phyloP scores from a whole-genome alignment of 208 protist genomes.

The Trypanosoma vivax region DNA sequence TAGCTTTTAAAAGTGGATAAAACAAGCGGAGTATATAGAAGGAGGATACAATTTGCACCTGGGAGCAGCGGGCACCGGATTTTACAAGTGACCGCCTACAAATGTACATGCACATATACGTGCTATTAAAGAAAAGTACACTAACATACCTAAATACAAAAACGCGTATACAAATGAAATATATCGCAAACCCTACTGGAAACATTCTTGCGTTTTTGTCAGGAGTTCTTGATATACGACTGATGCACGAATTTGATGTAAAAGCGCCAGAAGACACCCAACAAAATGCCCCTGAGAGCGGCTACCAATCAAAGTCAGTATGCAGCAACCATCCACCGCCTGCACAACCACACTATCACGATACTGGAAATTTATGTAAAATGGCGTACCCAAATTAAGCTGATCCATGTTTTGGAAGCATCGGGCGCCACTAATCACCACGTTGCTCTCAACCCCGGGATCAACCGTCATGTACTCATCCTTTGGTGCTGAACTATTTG shows the following conservation, averaged over 20 bases:
- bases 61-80: too few relatives aligned
- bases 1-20: too few relatives aligned
- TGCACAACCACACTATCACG: slow-evolving; percentile 78
- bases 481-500: neutral
- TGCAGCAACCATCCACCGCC: slow-evolving; percentile 43
- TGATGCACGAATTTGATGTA: slow-evolving; percentile 49
- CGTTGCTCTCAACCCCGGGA: slow-evolving; percentile 65
- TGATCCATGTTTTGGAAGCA: slow-evolving; percentile 79
- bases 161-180: neutral
- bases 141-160: neutral
- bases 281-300: slow-evolving; percentile 74
- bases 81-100: too few relatives aligned
- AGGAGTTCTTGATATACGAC: slow-evolving; percentile 21
- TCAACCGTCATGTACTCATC: slow-evolving; percentile 9
- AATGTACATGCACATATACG: too few relatives aligned
- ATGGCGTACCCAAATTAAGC: slow-evolving; percentile 50
- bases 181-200: slow-evolving; percentile 9
- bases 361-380: slow-evolving; percentile 79
- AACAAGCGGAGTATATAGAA: too few relatives aligned
- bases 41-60: too few relatives aligned
- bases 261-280: slow-evolving; percentile 63
- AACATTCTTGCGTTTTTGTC: slow-evolving; percentile 15
- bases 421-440: slow-evolving; percentile 65
- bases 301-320: slow-evolving; percentile 74
- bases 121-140: slow-evolving; percentile 1